A percentile compares a stretch with the other conserved stretches of the same genome.
Conservation (phyloP, 331 rosid genomes). For the Stylosanthes scabra region DNA sequence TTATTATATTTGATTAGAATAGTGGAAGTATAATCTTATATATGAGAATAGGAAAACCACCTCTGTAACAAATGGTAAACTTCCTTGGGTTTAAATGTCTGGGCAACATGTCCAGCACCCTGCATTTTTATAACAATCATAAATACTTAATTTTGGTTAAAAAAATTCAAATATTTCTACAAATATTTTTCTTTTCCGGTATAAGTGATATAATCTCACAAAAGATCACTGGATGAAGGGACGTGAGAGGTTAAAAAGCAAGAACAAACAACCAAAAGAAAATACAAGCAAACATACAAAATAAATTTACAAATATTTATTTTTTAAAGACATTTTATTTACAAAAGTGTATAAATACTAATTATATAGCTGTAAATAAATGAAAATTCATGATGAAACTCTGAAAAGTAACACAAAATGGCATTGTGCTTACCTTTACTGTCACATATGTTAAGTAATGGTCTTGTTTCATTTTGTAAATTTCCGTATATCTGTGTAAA, state of each 20-base stretch:
- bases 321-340: neutral
- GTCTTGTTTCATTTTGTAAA: slow-evolving; percentile 40
- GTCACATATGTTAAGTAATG: slow-evolving; percentile 45
- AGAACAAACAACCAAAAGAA: too few relatives aligned
- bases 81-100: slow-evolving; percentile 39
- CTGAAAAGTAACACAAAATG: neutral
- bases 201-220: neutral
- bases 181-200: too few relatives aligned
- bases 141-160: too few relatives aligned
- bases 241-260: too few relatives aligned
- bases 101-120: slow-evolving; percentile 47
- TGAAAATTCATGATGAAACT: neutral
- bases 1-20: too few relatives aligned
- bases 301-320: too few relatives aligned
- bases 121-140: slow-evolving; percentile 8
- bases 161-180: too few relatives aligned
- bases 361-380: neutral
- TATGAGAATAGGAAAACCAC: slow-evolving; percentile 47
- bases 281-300: too few relatives aligned
- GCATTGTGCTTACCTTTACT: slow-evolving; percentile 39
- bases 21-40: neutral
- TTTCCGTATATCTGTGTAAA: slow-evolving; percentile 39
- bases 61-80: slow-evolving; percentile 41
- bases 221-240: neutral
- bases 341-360: neutral